Base-by-base conservation (phyloP, 2,329 filamentous ascomycete genomes). In the Hypoxylon sp. region DNA sequence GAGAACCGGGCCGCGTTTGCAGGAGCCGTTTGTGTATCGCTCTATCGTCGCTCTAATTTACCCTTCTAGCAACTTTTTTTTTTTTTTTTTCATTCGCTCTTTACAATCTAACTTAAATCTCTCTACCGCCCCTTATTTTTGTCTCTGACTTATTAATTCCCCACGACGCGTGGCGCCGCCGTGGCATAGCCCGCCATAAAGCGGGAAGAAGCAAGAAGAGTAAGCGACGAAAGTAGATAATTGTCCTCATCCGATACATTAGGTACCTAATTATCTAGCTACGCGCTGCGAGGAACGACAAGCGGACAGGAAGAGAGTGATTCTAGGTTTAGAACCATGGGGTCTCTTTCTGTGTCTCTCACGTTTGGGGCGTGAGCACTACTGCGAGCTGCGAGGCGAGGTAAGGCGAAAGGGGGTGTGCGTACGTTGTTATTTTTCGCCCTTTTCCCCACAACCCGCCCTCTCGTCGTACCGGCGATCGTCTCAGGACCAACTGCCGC, bases 401-500 rank as follows among this genome's bases (percentile, higher is more conserved):
- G 32, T 13, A 20, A 17, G 41, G 41, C 19, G 13, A 22, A 15
- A 46, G 41, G 19, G 11, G 41, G n/a, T 7, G 19, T 17, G 19
- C 17, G 20, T 20, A 4, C 6, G 20, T 46, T 44, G 17, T 46
- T 46, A 22, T 24, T 46, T 46, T 46, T 41, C 17, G 6, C 37
- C 3, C 7, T 19, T n/a, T 47, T 17, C 44, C 44, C 44, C 44
- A 47, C 44, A 47, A 28, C 28, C 44, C 2, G 44, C 22, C 22
- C 22, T 28, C 22, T 28, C 8, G 41, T 24, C 41, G 22, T 46
- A 46, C 19, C 20, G 6, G 7, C 22, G 41, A 3, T 4, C 22
- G 41, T 22, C 15, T 46, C 44, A 46, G 20, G 46, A 24, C 24
- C 50, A 59, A 63, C 56, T 63, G 49, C 59, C 63, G 59, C 6